Conservation (phyloP, 352 stramenopile species). For the Phytophthora meadii region DNA sequence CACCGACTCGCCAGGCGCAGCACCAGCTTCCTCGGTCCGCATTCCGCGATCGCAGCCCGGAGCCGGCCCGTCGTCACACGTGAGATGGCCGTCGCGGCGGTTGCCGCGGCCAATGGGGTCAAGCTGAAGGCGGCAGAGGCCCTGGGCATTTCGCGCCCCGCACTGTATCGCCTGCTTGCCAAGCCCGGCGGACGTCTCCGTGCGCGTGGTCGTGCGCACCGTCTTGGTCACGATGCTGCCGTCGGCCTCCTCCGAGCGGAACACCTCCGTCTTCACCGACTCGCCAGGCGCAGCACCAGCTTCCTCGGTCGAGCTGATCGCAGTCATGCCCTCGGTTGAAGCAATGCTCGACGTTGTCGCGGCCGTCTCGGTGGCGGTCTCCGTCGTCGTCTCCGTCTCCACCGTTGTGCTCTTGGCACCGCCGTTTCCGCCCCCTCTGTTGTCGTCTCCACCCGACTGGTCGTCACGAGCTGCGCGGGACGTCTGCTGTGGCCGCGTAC, state of each 20-base stretch:
- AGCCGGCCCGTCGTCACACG: too few relatives aligned
- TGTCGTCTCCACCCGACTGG: background rate
- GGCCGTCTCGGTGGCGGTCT: conserved; percentile 13
- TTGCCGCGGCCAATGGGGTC: too few relatives aligned
- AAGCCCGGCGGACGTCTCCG: conserved; percentile 6
- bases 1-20: too few relatives aligned
- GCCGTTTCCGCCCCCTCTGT: background rate
- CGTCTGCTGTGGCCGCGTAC: too few relatives aligned
- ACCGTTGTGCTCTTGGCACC: background rate
- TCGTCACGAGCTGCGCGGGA: too few relatives aligned
- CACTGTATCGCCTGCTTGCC: too few relatives aligned
- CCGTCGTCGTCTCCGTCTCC: conserved; percentile 14
- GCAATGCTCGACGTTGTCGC: conserved; percentile 14
- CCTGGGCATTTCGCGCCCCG: too few relatives aligned
- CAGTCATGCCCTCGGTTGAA: conserved; percentile 12
- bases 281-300: conserved; percentile 6
- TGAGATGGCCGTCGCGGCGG: too few relatives aligned
- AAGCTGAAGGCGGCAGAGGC: too few relatives aligned
- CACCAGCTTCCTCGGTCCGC: too few relatives aligned
- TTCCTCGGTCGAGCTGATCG: conserved; percentile 15
- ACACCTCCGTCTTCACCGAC: conserved; percentile 16
- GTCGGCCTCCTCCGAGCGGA: conserved; percentile 15
- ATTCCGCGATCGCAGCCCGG: too few relatives aligned
- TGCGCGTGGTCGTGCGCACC: conserved; percentile 18
- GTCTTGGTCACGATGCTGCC: conserved; percentile 19